phyloP scores from a whole-genome alignment of 305 asterid genomes.

The Fraxinus ornus region DNA sequence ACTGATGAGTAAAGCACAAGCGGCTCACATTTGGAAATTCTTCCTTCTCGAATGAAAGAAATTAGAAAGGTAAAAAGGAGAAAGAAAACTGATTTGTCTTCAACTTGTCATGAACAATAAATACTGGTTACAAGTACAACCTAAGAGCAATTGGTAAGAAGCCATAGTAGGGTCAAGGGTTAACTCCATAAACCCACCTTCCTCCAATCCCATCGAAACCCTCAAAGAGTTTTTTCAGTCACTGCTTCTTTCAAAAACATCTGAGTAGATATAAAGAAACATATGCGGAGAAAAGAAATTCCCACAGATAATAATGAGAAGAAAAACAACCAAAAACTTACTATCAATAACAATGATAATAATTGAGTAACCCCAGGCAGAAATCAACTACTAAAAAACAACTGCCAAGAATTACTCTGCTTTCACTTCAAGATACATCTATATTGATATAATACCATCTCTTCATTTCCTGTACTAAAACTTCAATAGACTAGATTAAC shows the following conservation, averaged over 20 bases:
- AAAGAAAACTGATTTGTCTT: not conserved
- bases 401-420: not conserved
- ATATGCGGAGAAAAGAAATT: not conserved
- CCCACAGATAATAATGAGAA: not conserved
- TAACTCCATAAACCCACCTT: not conserved
- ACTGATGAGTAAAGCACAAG: not conserved
- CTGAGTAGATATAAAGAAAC: not conserved
- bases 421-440: not conserved
- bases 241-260: not conserved
- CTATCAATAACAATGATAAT: not conserved
- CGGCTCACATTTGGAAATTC: not conserved
- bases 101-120: not conserved
- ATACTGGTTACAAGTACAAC: not conserved
- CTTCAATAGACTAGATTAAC: not conserved
- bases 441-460: not conserved
- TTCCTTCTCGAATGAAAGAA: not conserved
- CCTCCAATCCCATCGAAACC: too few relatives aligned
- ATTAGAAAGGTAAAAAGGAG: not conserved
- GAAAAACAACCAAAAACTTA: not conserved
- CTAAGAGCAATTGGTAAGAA: not conserved
- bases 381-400: not conserved
- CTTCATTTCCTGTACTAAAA: not conserved
- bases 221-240: not conserved
- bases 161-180: not conserved
- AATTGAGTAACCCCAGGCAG: not conserved